phyloP scores from a whole-genome alignment of 495 filamentous ascomycete genomes.

The Usnea hakonensis region DNA sequence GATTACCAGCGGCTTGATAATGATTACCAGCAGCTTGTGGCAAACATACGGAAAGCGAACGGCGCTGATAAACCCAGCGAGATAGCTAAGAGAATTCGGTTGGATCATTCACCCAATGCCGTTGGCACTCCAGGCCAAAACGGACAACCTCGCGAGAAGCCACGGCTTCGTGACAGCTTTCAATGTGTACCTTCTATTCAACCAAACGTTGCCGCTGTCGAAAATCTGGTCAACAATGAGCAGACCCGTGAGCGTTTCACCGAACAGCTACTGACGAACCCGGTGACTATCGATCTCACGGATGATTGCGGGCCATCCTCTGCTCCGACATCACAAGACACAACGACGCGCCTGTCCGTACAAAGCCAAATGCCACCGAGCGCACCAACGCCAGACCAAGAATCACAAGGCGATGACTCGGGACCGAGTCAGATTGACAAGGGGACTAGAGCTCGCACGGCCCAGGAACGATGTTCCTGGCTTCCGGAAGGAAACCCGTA shows the following conservation, averaged over 20 bases:
- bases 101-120: not conserved
- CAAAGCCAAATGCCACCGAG: not conserved
- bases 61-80: not conserved
- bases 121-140: not conserved
- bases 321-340: not conserved
- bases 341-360: not conserved
- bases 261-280: not conserved
- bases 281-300: constrained; percentile 1
- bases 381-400: not conserved
- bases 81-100: not conserved
- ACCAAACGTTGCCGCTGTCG: not conserved
- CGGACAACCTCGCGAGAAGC: not conserved
- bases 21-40: not conserved
- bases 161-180: not conserved
- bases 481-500: not conserved
- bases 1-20: not conserved
- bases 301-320: not conserved
- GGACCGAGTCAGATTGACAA: not conserved
- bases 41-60: not conserved
- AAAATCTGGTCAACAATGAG: not conserved
- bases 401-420: not conserved
- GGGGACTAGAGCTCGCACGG: not conserved
- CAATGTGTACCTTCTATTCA: not conserved
- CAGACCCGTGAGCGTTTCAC: not conserved
- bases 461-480: not conserved